Percentiles rank a stretch among this genome's conserved stretches.
Conservation (phyloP, 164 flowering plant genomes). For the Nymphaea thermarum region DNA sequence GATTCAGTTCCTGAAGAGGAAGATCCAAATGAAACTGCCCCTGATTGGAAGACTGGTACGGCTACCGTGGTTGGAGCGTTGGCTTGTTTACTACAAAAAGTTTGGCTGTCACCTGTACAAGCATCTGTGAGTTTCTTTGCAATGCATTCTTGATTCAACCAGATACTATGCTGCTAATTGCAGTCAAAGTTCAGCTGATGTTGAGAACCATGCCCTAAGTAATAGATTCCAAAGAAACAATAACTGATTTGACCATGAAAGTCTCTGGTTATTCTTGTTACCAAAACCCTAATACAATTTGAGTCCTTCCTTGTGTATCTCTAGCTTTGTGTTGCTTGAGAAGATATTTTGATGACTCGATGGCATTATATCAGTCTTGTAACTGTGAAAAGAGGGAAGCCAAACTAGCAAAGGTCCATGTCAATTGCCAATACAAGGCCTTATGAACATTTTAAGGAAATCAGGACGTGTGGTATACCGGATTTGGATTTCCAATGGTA, state of each 20-base stretch:
- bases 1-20: slow-evolving; percentile 33
- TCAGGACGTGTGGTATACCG: too few relatives aligned
- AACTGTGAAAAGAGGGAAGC: too few relatives aligned
- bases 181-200: neutral
- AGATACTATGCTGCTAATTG: neutral
- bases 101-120: slow-evolving; percentile 37
- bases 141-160: neutral
- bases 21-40: slow-evolving; percentile 23
- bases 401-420: too few relatives aligned
- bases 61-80: slow-evolving; percentile 33
- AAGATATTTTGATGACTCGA: too few relatives aligned
- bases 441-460: too few relatives aligned
- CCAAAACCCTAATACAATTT: too few relatives aligned
- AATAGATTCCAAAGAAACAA: too few relatives aligned
- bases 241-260: neutral
- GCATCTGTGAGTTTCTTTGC: slow-evolving; percentile 20
- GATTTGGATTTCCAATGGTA: too few relatives aligned
- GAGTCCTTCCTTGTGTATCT: too few relatives aligned
- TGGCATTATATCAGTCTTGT: too few relatives aligned
- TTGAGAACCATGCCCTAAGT: neutral
- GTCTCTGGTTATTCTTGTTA: neutral
- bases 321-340: too few relatives aligned
- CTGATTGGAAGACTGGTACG: slow-evolving; percentile 32
- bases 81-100: slow-evolving; percentile 49
- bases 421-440: too few relatives aligned